A percentile compares a stretch with the other conserved stretches of the same genome.
These are phyloP conservation scores for Camptophora hylomeconis DNA, from an alignment of 2,329 filamentous ascomycete species.

Conservation along the genomic window DNA sequence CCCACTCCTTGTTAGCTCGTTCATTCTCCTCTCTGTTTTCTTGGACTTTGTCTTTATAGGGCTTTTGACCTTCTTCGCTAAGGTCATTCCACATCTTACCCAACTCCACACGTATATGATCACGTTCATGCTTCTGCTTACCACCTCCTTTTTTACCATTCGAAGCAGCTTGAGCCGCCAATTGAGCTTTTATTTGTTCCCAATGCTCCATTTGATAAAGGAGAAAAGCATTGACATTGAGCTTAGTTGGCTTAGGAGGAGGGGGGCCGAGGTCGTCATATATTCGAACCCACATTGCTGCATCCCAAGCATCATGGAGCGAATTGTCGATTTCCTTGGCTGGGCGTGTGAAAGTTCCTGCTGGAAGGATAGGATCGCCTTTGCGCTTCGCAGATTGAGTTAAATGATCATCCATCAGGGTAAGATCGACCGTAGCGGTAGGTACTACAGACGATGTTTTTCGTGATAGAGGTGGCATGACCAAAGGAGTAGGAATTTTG, in stretches of 20 bases:
- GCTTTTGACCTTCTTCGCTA: slow-evolving; percentile 54
- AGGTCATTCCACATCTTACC: slow-evolving; percentile 86
- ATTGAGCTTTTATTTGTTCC: slow-evolving; percentile 48
- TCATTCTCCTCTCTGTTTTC: slow-evolving; percentile 57
- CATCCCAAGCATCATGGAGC: slow-evolving; percentile 40
- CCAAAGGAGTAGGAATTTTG: slow-evolving; percentile 58
- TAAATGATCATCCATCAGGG: slow-evolving; percentile 13
- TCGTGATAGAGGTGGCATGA: slow-evolving; percentile 46
- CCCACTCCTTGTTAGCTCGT: slow-evolving; percentile 56
- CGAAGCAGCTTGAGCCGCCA: slow-evolving; percentile 52
- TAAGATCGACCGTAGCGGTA: slow-evolving; percentile 24
- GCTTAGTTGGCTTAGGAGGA: slow-evolving; percentile 57
- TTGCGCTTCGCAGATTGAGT: slow-evolving; percentile 18
- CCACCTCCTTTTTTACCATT: slow-evolving; percentile 45
- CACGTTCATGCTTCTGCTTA: slow-evolving; percentile 45
- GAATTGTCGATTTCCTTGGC: slow-evolving; percentile 17
- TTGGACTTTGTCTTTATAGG: slow-evolving; percentile 63
- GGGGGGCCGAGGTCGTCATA: slow-evolving; percentile 56
- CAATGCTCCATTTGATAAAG: slow-evolving; percentile 72
- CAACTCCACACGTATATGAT: slow-evolving; percentile 71
- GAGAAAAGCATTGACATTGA: slow-evolving; percentile 73
- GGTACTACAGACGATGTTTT: slow-evolving; percentile 19
- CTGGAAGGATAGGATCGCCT: slow-evolving; percentile 16
- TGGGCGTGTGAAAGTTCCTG: slow-evolving; percentile 15
- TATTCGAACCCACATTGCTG: slow-evolving; percentile 44